A percentile compares a stretch with the other conserved stretches of the same genome.
These are phyloP conservation scores for Geotrichum histeridarum DNA, from an alignment of 1,139 yeast species.

Conservation along the genomic window DNA sequence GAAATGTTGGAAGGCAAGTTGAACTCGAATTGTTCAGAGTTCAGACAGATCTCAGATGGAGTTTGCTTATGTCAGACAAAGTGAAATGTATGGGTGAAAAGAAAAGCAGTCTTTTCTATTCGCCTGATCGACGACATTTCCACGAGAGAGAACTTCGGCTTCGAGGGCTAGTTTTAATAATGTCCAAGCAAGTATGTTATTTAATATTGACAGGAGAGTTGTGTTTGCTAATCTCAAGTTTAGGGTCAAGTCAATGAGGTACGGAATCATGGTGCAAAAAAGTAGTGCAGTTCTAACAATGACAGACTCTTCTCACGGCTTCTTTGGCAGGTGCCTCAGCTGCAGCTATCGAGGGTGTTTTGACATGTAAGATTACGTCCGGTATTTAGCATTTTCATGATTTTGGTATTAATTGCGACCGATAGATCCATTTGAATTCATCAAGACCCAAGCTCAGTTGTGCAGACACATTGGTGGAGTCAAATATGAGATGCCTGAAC, in stretches of 20 bases:
- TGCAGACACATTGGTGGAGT: conserved; percentile 43
- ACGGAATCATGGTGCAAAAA: too few species aligned
- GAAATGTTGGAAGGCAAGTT: neutral
- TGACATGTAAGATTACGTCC: conserved; percentile 44
- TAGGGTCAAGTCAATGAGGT: too few species aligned
- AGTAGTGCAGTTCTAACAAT: neutral
- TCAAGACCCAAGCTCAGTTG: conserved; percentile 70
- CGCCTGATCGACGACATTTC: too few species aligned
- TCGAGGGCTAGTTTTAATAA: too few species aligned
- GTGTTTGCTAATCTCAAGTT: too few species aligned
- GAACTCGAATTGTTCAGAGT: neutral
- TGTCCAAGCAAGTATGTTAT: too few species aligned
- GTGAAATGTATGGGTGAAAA: too few species aligned
- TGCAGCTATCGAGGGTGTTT: conserved; percentile 61
- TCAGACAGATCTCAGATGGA: neutral
- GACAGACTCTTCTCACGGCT: conserved; percentile 46
- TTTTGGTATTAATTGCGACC: neutral
- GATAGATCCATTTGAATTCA: conserved; percentile 68
- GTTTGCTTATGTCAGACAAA: too few species aligned
- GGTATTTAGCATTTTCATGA: neutral
- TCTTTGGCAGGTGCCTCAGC: conserved; percentile 73
- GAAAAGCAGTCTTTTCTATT: too few species aligned
- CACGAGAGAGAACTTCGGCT: too few species aligned
- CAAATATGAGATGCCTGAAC: conserved; percentile 38
- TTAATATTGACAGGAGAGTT: too few species aligned